Base-by-base conservation (phyloP, 208 protist genomes). In the Endotrypanum monterogeii region DNA sequence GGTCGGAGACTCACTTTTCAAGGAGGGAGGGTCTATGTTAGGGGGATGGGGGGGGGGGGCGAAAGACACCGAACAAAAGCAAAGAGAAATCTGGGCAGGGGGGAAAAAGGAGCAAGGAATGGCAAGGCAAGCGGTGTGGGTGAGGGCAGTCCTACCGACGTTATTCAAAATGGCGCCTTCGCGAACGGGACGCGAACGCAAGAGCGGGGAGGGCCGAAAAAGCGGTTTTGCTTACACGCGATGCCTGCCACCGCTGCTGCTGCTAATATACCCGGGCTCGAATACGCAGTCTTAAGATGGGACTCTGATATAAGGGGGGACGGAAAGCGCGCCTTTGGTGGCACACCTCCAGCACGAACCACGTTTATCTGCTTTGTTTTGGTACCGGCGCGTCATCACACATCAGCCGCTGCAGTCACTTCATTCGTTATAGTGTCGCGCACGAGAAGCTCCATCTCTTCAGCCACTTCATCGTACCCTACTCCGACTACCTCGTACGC, bases 381-480 rank as follows among this genome's bases (percentile, higher is more conserved):
- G 51, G 20, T 28, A n/a, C 7, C 25, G 32, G 5, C 1, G 66
- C 37, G 46, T 12, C 28, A 28, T 37, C 66, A 86, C 23, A 89
- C 67, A 37, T 87, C 85, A 3, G 84, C 84, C 1, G 80, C 82
- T 16, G 75, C 60, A n/a, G 56, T 23, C 5, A 87, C 68, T 20
- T 73, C 75, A 2, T 74, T 77, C 8, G 74, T 82, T 25, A 52
- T 48, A 12, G 60, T 60, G 66, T 94, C 84, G 11, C 82, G 80
- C 60, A 91, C 68, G 41, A 84, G 73, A 52, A 95, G 69, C 23
- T 94, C 92, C 83, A 96, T 89, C 65, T 93, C 90, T 18, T 52
- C 60, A 28, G 65, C 51, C 30, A 52, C 57, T 25, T 56, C 78
- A 74, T 92, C 79, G 69, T 91, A 95, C 18, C 73, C 79, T 25